Percentiles rank a stretch among this genome's conserved stretches.
Conservation (phyloP, 2,329 filamentous ascomycete species). For the Fusarium succisae region DNA sequence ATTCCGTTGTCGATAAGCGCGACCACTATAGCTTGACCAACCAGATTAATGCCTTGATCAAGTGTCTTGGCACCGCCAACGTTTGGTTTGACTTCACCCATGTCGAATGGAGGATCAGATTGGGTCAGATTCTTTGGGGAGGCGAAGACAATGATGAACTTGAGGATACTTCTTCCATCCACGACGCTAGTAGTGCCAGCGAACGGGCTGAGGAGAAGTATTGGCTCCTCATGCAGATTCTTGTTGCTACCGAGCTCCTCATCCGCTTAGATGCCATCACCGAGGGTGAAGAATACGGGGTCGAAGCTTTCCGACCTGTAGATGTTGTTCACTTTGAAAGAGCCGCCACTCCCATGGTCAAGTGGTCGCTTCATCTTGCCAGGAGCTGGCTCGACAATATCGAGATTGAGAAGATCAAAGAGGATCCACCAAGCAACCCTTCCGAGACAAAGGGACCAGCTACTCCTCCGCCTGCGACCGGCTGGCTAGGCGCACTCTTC, state of each 20-base stretch:
- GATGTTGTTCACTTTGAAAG: conserved; percentile 70
- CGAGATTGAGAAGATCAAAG: conserved; percentile 59
- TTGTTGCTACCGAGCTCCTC: conserved; percentile 72
- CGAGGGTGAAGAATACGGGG: conserved; percentile 65
- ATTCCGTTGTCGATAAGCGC: conserved; percentile 63
- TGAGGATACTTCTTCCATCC: conserved; percentile 62
- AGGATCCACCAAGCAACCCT: conserved; percentile 12
- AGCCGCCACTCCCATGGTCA: conserved; percentile 68
- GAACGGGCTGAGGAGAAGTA: conserved; percentile 71
- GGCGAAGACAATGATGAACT: conserved; percentile 60
- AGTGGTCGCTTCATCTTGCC: conserved; percentile 73
- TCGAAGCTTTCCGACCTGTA: conserved; percentile 61
- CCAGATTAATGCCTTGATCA: conserved; percentile 75
- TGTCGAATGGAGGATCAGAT: conserved; percentile 77
- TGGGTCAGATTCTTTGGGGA: conserved; percentile 78
- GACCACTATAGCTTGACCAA: conserved; percentile 72
- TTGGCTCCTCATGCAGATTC: conserved; percentile 73
- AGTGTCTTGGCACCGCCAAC: conserved; percentile 70
- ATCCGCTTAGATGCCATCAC: conserved; percentile 71
- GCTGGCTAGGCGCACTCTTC: conserved; percentile 67
- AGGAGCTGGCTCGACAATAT: conserved; percentile 76
- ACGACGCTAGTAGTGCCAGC: conserved; percentile 57
- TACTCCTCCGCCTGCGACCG: conserved; percentile 23
- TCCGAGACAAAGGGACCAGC: conserved; percentile 8
- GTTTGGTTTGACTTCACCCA: conserved; percentile 80